Evolutionary conservation across 2,329 filamentous ascomycete genomes (phyloP), one percentile per base, ranked within the genome.

Genomic region (Parastagonospora nodorum): DNA sequence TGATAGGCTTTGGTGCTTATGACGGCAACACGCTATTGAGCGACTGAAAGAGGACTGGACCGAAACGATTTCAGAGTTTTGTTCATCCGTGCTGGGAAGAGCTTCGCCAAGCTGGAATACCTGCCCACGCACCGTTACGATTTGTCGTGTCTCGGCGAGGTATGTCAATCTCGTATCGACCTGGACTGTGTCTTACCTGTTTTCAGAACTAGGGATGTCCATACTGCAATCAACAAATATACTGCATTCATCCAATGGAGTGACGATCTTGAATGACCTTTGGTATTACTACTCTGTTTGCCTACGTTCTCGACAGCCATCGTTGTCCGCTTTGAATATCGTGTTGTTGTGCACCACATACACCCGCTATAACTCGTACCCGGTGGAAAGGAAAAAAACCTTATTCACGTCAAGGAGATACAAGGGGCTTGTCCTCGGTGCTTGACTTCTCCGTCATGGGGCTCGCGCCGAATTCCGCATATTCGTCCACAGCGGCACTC

Each of bases 141-240:
- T 14, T 33, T n/a, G 11, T 47, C 41, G 15, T 46, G 52, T 57
- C 50, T 58, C 42, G 51, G 45, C 38, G 48, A 50, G 51, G 52
- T 50, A 51, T 53, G 49, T 55, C 45, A 36, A 48, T 42, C 47
- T 58, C 29, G 10, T 37, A 33, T 39, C n/a, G 10, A 46, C 28
- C 45, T 14, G 35, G 19, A 52, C 55, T 51, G 37, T 61, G 60
- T 60, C 49, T 57, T 47, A 51, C 48, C 57, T 58, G 57, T 58
- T 62, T 67, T 63, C 63, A 51, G 53, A 41, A 57, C 46, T 50
- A 14, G 16, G 27, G 40, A 42, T 16, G 7, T 31, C n/a, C 12
- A 31, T 33, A 37, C 38, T 37, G 14, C 15, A 39, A 39, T 29
- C 31, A 42, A 42, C 14, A 19, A 31, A 36, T 4, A 42, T 33